Percentiles rank a stretch among this genome's conserved stretches.
These are phyloP conservation scores for Stagonosporopsis vannaccii DNA, from an alignment of 2,329 filamentous ascomycete genomes.

Conservation along the genomic window DNA sequence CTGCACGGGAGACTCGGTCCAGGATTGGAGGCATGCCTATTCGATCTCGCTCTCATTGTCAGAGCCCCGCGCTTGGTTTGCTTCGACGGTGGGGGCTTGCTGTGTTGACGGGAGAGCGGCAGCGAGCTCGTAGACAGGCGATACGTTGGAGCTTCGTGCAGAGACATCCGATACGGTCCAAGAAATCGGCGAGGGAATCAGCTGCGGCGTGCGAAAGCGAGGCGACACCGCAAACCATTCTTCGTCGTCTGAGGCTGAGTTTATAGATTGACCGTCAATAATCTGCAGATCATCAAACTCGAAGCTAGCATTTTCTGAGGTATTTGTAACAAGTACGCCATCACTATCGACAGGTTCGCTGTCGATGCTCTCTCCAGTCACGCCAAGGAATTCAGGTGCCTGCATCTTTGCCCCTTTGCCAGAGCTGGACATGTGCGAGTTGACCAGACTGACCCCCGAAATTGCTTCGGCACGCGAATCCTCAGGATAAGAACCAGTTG, in stretches of 20 bases:
- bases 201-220: not conserved
- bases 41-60: not conserved
- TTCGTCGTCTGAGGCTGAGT: not conserved
- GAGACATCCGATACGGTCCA: not conserved
- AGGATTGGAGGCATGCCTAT: not conserved
- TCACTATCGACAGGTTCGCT: not conserved
- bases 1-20: not conserved
- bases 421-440: too few species aligned
- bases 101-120: not conserved
- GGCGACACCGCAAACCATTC: slow-evolving; percentile 2
- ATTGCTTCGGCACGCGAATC: too few species aligned
- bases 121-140: not conserved
- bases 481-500: not conserved
- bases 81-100: not conserved
- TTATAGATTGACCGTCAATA: not conserved
- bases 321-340: not conserved
- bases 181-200: not conserved
- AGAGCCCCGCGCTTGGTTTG: not conserved
- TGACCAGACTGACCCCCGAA: not conserved
- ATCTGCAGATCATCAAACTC: not conserved
- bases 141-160: not conserved
- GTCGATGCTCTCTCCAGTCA: not conserved
- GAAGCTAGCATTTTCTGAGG: not conserved
- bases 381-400: not conserved
- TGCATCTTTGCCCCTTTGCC: not conserved